These are phyloP conservation scores for Russula compacta DNA, from an alignment of 768 basidiomycete genomes.

Conservation along the genomic window DNA sequence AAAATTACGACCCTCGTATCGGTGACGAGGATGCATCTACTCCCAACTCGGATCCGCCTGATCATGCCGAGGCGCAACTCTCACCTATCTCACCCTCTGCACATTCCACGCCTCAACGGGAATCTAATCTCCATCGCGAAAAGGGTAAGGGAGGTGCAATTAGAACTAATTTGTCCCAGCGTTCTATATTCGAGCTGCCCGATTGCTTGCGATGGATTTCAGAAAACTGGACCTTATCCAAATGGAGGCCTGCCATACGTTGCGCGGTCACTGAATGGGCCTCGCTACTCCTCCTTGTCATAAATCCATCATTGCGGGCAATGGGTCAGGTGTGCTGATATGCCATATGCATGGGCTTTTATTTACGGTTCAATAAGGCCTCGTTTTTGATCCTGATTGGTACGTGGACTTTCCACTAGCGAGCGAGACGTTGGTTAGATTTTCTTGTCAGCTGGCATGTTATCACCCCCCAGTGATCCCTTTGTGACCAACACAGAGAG, in stretches of 20 bases:
- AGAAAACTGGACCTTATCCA: constrained; percentile 46
- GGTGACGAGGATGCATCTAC: constrained; percentile 22
- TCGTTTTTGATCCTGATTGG: constrained; percentile 58
- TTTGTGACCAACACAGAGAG: constrained; percentile 63
- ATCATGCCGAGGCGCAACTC: background rate
- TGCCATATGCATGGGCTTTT: background rate
- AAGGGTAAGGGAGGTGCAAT: background rate
- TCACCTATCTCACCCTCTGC: background rate
- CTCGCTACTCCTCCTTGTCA: constrained; percentile 47
- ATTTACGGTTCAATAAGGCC: constrained; percentile 33
- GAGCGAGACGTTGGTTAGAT: background rate
- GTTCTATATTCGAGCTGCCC: constrained; percentile 22
- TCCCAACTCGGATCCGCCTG: background rate
- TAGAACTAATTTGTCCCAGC: background rate
- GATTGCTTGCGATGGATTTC: constrained; percentile 44
- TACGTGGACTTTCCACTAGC: constrained; percentile 20
- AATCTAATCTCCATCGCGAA: background rate
- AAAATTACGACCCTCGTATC: constrained; percentile 23
- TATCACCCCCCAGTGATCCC: constrained; percentile 61
- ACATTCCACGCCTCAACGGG: background rate
- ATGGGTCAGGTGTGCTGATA: constrained; percentile 47
- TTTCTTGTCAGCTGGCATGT: constrained; percentile 39
- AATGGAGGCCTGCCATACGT: constrained; percentile 54
- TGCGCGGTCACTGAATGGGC: constrained; percentile 57
- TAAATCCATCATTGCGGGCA: constrained; percentile 37